A percentile compares a stretch with the other conserved stretches of the same genome.
phyloP scores from a whole-genome alignment of 1,284 basidiomycete species.

The Pseudozyma pruni region DNA sequence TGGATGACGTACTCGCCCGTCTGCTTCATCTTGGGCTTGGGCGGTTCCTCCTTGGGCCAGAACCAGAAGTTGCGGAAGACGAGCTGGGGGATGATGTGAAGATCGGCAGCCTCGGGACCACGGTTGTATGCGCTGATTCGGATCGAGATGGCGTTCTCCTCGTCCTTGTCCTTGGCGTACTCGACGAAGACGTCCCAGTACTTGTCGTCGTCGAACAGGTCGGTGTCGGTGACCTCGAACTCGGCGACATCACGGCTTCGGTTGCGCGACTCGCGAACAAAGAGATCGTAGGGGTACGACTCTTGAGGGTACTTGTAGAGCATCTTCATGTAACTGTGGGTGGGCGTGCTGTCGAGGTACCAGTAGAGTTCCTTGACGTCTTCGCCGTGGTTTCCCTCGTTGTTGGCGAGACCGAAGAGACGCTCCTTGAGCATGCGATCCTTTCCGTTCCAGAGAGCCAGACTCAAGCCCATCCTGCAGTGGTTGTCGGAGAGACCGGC shows the following conservation, averaged over 20 bases:
- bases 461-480: conserved; percentile 86
- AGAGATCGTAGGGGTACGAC: conserved; percentile 89
- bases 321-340: conserved; percentile 99
- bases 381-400: conserved; percentile 96
- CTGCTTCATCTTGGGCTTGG: conserved; percentile 76
- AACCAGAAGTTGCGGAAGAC: conserved; percentile 99
- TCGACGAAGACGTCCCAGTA: conserved; percentile 89
- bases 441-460: conserved; percentile 93
- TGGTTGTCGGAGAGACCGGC: conserved; percentile 97
- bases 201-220: conserved; percentile 87
- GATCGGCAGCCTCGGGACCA: conserved; percentile 91
- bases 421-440: conserved; percentile 97
- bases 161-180: conserved; percentile 97
- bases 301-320: conserved; percentile 97
- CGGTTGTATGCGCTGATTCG: conserved; percentile 97
- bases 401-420: conserved; percentile 90
- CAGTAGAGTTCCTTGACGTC: conserved; percentile 99
- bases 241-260: conserved; percentile 87
- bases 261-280: conserved; percentile 84
- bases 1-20: conserved; percentile 72
- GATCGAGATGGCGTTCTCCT: conserved; percentile 86
- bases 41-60: conserved; percentile 84
- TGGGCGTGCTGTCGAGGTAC: conserved; percentile 96
- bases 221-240: conserved; percentile 92
- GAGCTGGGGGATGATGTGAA: conserved; percentile 93